Evolutionary conservation across 768 basidiomycete species (phyloP).

Genomic region (Trametopsis cervina): DNA sequence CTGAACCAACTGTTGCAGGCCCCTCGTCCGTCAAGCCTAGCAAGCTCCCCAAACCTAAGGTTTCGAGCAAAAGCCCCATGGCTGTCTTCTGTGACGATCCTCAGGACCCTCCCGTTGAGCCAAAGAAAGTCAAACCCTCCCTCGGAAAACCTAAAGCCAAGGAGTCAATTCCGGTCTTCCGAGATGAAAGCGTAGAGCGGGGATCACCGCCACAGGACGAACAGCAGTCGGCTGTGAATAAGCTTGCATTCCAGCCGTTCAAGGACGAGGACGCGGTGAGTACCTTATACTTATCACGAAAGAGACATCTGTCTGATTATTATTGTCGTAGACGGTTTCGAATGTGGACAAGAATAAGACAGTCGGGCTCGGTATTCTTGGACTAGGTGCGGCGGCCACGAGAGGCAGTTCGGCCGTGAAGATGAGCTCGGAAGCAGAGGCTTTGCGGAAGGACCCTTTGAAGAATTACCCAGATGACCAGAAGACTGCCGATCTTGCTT

Average conservation of each 20-base stretch:
- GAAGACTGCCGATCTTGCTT: constrained; percentile 6
- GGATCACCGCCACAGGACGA: constrained; percentile 3
- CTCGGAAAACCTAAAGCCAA: constrained; percentile 1
- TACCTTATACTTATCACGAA: background rate
- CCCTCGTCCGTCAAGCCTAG: background rate
- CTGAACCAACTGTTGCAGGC: background rate
- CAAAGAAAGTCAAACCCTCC: background rate
- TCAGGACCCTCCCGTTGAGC: background rate
- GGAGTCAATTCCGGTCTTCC: constrained; percentile 1
- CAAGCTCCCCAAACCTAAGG: background rate
- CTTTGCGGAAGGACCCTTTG: constrained; percentile 69
- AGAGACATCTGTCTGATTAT: background rate
- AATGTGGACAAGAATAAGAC: background rate
- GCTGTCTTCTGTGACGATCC: constrained; percentile 7
- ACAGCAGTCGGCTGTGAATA: constrained; percentile 30
- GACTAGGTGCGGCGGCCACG: constrained; percentile 37
- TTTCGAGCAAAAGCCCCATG: constrained; percentile 9
- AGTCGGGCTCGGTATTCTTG: constrained; percentile 1
- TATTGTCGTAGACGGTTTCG: background rate
- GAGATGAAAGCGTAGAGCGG: constrained; percentile 2
- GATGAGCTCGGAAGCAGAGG: constrained; percentile 64
- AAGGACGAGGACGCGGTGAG: constrained; percentile 51
- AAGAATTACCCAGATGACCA: constrained; percentile 54
- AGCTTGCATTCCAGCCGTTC: constrained; percentile 64
- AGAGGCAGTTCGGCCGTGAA: constrained; percentile 28